Conservation (phyloP, 106 monocot genomes). For the Platanthera zijinensis region DNA sequence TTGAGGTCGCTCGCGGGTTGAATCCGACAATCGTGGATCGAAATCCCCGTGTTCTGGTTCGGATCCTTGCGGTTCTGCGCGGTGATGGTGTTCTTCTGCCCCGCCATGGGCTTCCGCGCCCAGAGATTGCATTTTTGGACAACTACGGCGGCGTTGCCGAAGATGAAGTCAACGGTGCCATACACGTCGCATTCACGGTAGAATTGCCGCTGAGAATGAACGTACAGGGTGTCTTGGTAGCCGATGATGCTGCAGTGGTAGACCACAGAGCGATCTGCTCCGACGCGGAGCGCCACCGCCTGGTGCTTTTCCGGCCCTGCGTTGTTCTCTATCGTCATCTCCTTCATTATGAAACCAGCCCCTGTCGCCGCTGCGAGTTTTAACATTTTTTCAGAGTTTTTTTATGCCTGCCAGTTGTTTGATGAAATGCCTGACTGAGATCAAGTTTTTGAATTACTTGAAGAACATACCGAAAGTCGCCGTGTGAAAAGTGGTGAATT, state of each 20-base stretch:
- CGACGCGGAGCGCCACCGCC: conserved; percentile 76
- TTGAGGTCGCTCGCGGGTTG: conserved; percentile 24
- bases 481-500: conserved; percentile 47
- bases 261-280: conserved; percentile 67
- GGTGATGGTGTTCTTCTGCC: conserved; percentile 67
- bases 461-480: conserved; percentile 44
- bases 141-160: conserved; percentile 87
- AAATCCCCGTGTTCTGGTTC: conserved; percentile 76
- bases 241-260: conserved; percentile 72
- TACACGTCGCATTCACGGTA: conserved; percentile 77
- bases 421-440: conserved; percentile 1
- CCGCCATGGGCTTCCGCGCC: conserved; percentile 45
- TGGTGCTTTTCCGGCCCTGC: conserved; percentile 75
- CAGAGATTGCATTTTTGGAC: conserved; percentile 72
- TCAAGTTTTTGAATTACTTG: neutral
- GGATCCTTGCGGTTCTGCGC: conserved; percentile 76
- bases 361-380: conserved; percentile 53
- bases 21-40: conserved; percentile 55
- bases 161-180: conserved; percentile 93
- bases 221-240: conserved; percentile 82
- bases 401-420: neutral
- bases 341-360: conserved; percentile 61
- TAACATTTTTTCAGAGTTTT: neutral
- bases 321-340: conserved; percentile 76
- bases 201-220: conserved; percentile 81